Evolutionary conservation across 2,329 filamentous ascomycete species (phyloP).

Genomic region (Byssoonygena ceratinophila): DNA sequence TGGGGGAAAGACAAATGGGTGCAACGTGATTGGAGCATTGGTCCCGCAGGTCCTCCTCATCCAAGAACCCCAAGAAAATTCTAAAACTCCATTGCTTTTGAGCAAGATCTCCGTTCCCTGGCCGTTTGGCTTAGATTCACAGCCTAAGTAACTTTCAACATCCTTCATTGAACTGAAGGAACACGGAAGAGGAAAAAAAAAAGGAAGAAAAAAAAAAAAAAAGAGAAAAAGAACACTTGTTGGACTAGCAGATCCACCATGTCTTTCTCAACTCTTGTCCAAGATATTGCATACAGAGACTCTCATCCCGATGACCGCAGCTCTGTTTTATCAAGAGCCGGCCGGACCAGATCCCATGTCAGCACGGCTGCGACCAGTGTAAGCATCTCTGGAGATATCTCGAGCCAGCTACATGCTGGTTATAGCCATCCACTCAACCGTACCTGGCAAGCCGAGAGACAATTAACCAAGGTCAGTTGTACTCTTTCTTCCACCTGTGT

Average conservation of each 20-base stretch:
- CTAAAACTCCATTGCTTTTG: neutral
- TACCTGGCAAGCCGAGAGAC: conserved; percentile 72
- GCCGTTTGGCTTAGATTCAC: too few relatives aligned
- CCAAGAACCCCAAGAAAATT: neutral
- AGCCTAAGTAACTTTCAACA: too few relatives aligned
- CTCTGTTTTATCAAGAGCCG: conserved; percentile 33
- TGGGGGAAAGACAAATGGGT: neutral
- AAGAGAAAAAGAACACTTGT: neutral
- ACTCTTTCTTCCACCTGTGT: neutral
- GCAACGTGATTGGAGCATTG: neutral
- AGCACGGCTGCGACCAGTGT: conserved; percentile 43
- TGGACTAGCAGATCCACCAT: conserved; percentile 21
- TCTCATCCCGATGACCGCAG: conserved; percentile 32
- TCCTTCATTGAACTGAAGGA: too few relatives aligned
- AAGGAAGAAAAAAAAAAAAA: neutral
- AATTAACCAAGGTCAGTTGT: conserved; percentile 63
- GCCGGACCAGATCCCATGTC: conserved; percentile 28
- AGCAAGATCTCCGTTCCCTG: too few relatives aligned
- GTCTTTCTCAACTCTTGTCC: conserved; percentile 44
- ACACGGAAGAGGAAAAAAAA: neutral
- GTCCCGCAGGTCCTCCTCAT: neutral
- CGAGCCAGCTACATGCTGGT: conserved; percentile 71
- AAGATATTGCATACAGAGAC: conserved; percentile 40
- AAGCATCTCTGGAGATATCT: conserved; percentile 55
- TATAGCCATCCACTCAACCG: conserved; percentile 71